Conservation (phyloP, 2,329 filamentous ascomycete species). For the Arthrinium phaeospermum region DNA sequence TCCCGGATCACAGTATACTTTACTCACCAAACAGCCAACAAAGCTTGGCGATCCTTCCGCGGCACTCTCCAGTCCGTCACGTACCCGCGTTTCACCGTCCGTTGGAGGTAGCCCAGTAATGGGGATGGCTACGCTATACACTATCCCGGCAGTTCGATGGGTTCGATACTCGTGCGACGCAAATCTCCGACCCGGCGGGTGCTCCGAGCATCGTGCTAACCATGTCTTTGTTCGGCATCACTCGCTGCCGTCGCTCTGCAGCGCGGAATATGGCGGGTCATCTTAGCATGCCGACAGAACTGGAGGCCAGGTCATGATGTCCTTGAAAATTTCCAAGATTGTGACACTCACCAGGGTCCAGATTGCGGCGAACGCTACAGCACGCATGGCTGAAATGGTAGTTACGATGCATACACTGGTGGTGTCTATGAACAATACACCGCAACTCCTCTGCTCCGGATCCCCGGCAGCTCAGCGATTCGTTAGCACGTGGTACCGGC, state of each 20-base stretch:
- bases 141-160: not conserved
- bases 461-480: not conserved
- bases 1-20: constrained; percentile 1
- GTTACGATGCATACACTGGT: not conserved
- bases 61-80: not conserved
- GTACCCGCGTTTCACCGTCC: constrained; percentile 1
- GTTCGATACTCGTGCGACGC: not conserved
- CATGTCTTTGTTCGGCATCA: not conserved
- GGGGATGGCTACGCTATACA: not conserved
- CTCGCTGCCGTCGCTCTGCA: not conserved
- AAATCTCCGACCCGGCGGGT: not conserved
- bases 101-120: constrained; percentile 1
- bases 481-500: not conserved
- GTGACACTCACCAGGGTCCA: not conserved
- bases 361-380: not conserved
- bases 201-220: not conserved
- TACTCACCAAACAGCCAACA: constrained; percentile 8
- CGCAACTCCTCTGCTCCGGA: not conserved
- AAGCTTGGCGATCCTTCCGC: constrained; percentile 1
- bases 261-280: not conserved
- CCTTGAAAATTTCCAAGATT: not conserved
- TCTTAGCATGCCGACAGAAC: constrained; percentile 31
- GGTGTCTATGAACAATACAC: not conserved
- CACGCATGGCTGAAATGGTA: not conserved
- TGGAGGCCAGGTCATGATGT: not conserved